Percentiles rank a stretch among this genome's conserved stretches.
Evolutionary conservation across 2,329 filamentous ascomycete species (phyloP).

Genomic region (Aspergillus hiratsukae): DNA sequence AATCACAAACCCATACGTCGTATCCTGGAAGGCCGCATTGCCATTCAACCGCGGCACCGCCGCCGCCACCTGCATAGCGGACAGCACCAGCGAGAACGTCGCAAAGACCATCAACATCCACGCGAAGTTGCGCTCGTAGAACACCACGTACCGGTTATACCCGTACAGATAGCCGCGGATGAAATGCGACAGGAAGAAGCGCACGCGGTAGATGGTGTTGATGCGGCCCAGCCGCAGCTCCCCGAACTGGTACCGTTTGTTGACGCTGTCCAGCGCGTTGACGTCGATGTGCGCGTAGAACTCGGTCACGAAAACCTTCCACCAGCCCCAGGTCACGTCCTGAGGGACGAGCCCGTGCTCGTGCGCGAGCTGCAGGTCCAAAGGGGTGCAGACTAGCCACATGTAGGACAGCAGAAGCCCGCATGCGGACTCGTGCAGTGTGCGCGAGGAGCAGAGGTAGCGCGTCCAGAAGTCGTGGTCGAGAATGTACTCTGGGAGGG

Average conservation of each 20-base stretch:
- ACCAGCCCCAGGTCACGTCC: conserved; percentile 35
- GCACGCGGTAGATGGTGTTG: conserved; percentile 41
- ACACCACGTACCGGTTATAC: conserved; percentile 35
- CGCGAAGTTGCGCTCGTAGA: conserved; percentile 43
- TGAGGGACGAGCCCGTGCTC: conserved; percentile 28
- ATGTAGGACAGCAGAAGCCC: conserved; percentile 42
- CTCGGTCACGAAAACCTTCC: conserved; percentile 33
- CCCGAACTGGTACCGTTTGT: conserved; percentile 40
- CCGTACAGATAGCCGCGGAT: conserved; percentile 26
- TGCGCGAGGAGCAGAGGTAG: conserved; percentile 14
- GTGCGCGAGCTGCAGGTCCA: conserved; percentile 36
- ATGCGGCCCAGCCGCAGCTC: conserved; percentile 43
- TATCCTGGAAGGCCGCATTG: neutral
- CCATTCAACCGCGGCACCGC: neutral
- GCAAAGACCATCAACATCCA: conserved; percentile 39
- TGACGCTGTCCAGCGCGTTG: conserved; percentile 31
- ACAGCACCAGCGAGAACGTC: conserved; percentile 45
- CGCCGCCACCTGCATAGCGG: conserved; percentile 46
- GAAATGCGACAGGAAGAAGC: conserved; percentile 22
- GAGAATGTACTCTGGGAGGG: conserved; percentile 23
- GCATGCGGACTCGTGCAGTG: conserved; percentile 25
- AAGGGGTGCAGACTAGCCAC: conserved; percentile 37
- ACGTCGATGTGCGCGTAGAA: conserved; percentile 25
- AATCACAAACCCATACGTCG: neutral
- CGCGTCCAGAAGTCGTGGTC: conserved; percentile 17